phyloP scores from a whole-genome alignment of 371 early-diverging fungal genomes.

The Rhizomucor pusillus region DNA sequence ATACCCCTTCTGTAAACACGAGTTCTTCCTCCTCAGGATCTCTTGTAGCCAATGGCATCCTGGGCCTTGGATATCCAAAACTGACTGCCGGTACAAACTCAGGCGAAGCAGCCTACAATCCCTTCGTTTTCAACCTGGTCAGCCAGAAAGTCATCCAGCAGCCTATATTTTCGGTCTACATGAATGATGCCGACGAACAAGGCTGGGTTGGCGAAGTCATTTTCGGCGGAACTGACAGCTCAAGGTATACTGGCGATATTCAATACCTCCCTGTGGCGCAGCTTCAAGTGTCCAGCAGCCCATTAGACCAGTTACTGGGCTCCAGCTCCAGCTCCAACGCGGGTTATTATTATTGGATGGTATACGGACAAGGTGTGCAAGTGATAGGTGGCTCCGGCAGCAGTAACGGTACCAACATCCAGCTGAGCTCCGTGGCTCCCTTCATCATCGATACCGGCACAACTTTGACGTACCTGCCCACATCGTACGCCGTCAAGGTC shows the following conservation, averaged over 20 bases:
- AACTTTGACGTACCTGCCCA: slow-evolving; percentile 43
- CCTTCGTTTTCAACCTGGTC: slow-evolving; percentile 39
- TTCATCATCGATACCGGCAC: slow-evolving; percentile 50
- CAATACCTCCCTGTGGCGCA: slow-evolving; percentile 43
- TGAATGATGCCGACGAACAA: slow-evolving; percentile 20
- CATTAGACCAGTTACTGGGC: slow-evolving; percentile 7
- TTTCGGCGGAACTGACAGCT: slow-evolving; percentile 55
- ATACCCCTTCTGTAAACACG: slow-evolving; percentile 3
- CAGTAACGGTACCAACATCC: slow-evolving; percentile 1
- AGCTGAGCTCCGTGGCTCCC: slow-evolving; percentile 13
- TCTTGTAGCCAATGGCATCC: slow-evolving; percentile 37
- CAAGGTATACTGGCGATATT: slow-evolving; percentile 53
- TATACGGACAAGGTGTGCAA: slow-evolving; percentile 33
- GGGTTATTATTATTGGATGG: slow-evolving; percentile 47
- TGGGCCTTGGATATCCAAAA: slow-evolving; percentile 41
- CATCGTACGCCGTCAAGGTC: slow-evolving; percentile 18
- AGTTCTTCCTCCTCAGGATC: not conserved
- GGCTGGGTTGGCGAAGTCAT: slow-evolving; percentile 56
- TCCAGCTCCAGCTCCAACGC: slow-evolving; percentile 1
- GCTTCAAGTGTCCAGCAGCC: slow-evolving; percentile 7
- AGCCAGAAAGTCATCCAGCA: slow-evolving; percentile 29
- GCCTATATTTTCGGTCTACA: slow-evolving; percentile 37
- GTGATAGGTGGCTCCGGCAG: slow-evolving; percentile 9
- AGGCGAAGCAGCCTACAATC: slow-evolving; percentile 26
- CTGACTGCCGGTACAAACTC: slow-evolving; percentile 29